Evolutionary conservation across 352 stramenopile genomes (phyloP), one percentile per base, ranked within the genome.

Genomic region (Pythium periplocum): DNA sequence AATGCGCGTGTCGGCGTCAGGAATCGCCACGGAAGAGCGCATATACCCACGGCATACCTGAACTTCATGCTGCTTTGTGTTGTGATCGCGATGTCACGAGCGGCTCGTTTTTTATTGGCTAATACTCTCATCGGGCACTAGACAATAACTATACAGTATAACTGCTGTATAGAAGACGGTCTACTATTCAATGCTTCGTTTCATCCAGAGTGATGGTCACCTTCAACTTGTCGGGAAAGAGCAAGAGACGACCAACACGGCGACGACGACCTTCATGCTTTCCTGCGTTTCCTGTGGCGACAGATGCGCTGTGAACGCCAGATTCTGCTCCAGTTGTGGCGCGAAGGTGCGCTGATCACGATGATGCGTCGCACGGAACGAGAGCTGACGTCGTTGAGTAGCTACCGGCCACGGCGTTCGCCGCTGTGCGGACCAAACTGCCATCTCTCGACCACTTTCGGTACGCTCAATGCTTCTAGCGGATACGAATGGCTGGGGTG

Each of bases 251-350:
- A 26, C 17, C 17, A 26, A 26, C 17, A 26, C 17, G 17, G 17
- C 17, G 17, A 26, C 17, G 17, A 0, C 17, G 17, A 26, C 31
- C 30, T 60, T 52, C 37, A 34, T 46, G 32, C 41, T 56, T 9
- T 12, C 31, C n/a, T 67, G 60, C 35, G 49, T n/a, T 30, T 39
- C 38, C 9, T 68, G 61, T 35, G 36, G 39, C 0, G 35, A 33
- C 2, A 51, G 43, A 1, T 62, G 50, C 37, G 45, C 60, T 9
- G 12, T 51, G 12, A 45, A 54, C 51, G 61, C 61, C 33, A 55
- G 40, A 12, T 68, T 68, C 55, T 68, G 61, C 34, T 30, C 51
- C 3, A 37, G 31, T 12, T 68, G 61, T 35, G 55, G 61, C 4
- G 4, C 12, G 41, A 62, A 61, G 48, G 61, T 68, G 10, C 1